A percentile compares a stretch with the other conserved stretches of the same genome.
These are phyloP conservation scores for slime mould (Dictyostelium discoideum) DNA, from an alignment of 78 protist genomes.

Conservation along the genomic window DNA sequence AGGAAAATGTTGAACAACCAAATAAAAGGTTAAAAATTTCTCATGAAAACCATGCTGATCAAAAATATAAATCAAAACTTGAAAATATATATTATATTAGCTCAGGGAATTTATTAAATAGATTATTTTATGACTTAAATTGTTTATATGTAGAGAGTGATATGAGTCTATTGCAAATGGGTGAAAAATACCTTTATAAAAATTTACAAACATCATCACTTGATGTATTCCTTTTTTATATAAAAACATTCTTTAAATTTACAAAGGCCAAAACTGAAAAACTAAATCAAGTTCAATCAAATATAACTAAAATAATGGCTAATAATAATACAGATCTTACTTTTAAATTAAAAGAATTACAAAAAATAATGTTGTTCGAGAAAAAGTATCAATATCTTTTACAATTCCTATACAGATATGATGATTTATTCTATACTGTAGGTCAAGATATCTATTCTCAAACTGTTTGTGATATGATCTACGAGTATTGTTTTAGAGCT, in stretches of 20 bases:
- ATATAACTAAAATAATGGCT: not conserved
- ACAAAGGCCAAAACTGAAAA: not conserved
- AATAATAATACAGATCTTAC: not conserved
- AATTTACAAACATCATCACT: not conserved
- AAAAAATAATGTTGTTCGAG: not conserved
- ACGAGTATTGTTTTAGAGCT: not conserved
- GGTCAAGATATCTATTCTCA: not conserved
- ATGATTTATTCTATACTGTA: not conserved
- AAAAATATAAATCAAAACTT: not conserved
- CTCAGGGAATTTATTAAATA: not conserved
- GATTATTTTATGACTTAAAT: not conserved
- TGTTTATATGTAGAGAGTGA: not conserved
- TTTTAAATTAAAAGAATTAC: not conserved
- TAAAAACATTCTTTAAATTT: not conserved
- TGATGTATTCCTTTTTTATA: not conserved
- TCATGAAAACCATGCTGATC: not conserved
- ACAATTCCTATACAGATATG: not conserved
- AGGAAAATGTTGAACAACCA: not conserved
- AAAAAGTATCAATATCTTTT: not conserved
- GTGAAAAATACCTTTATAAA: not conserved
- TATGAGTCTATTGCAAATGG: not conserved
- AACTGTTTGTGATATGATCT: not conserved
- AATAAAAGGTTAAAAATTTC: not conserved
- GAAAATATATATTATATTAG: not conserved
- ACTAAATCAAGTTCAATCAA: not conserved